A percentile compares a stretch with the other conserved stretches of the same genome.
Evolutionary conservation across 2,329 filamentous ascomycete genomes (phyloP).

Genomic region (Paecilomyces variotii): DNA sequence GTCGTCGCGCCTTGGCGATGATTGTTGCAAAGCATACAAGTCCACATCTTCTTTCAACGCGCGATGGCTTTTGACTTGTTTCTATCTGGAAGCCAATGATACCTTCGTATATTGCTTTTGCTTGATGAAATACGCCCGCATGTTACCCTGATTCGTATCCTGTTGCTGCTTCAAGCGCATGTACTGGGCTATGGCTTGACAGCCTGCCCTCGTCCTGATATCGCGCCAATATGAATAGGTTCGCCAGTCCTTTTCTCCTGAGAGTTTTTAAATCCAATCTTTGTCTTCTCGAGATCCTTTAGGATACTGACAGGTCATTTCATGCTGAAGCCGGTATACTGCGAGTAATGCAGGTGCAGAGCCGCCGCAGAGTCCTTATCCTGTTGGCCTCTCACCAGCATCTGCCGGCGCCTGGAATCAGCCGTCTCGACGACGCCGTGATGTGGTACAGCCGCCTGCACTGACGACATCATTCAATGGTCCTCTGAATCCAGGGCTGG

Average conservation of each 20-base stretch:
- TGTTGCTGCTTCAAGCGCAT: not conserved
- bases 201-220: conserved; percentile 17
- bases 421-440: conserved; percentile 31
- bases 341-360: conserved; percentile 25
- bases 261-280: not conserved
- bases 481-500: conserved; percentile 28
- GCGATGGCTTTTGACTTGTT: conserved; percentile 6
- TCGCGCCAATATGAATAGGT: conserved; percentile 32
- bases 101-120: conserved; percentile 10
- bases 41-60: conserved; percentile 8
- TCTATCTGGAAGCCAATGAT: not conserved
- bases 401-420: conserved; percentile 23
- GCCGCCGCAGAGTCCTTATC: conserved; percentile 20
- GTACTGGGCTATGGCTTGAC: conserved; percentile 19
- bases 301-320: conserved; percentile 14
- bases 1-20: not conserved
- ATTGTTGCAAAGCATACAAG: conserved; percentile 23
- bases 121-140: conserved; percentile 3
- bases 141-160: conserved; percentile 4
- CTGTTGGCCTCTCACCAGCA: conserved; percentile 23
- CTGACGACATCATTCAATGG: conserved; percentile 34
- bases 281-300: conserved; percentile 1
- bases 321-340: conserved; percentile 22
- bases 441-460: conserved; percentile 35
- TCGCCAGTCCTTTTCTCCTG: conserved; percentile 10